phyloP scores from a whole-genome alignment of 2,329 filamentous ascomycete species.

The Lachnellula hyalina region DNA sequence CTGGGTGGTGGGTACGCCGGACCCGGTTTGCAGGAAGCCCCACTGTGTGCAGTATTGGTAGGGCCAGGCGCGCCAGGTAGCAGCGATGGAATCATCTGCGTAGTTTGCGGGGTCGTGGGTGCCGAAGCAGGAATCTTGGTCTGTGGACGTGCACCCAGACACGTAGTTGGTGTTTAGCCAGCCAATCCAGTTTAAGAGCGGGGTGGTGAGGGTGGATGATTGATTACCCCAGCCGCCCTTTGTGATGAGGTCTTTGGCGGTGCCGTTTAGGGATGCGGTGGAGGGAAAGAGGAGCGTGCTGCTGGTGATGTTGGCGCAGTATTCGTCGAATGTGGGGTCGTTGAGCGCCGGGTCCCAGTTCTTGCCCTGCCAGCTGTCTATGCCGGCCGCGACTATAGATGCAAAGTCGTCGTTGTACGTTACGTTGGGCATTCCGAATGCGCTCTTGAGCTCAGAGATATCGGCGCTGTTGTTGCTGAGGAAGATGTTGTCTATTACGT shows the following conservation, averaged over 20 bases:
- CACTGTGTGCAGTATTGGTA: slow-evolving; percentile 53
- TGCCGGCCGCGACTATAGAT: slow-evolving; percentile 37
- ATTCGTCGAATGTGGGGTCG: slow-evolving; percentile 43
- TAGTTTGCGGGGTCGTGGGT: slow-evolving; percentile 43
- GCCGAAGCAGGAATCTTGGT: slow-evolving; percentile 47
- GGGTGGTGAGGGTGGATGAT: slow-evolving; percentile 39
- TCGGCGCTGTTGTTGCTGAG: slow-evolving; percentile 41
- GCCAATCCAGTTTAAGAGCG: slow-evolving; percentile 52
- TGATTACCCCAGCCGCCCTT: slow-evolving; percentile 43
- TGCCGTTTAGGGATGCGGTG: slow-evolving; percentile 60
- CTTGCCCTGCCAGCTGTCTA: slow-evolving; percentile 47
- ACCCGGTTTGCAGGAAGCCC: slow-evolving; percentile 74
- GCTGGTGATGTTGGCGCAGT: slow-evolving; percentile 51
- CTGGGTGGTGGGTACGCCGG: slow-evolving; percentile 56
- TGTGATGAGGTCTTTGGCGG: slow-evolving; percentile 44
- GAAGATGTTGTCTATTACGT: slow-evolving; percentile 55
- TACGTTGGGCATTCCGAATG: slow-evolving; percentile 46
- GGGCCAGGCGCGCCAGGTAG: slow-evolving; percentile 47
- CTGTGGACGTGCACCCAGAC: slow-evolving; percentile 32
- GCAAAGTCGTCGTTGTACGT: slow-evolving; percentile 45
- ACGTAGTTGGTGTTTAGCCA: slow-evolving; percentile 44
- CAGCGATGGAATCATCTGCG: slow-evolving; percentile 37
- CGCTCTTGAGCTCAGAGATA: slow-evolving; percentile 42
- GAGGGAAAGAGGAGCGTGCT: slow-evolving; percentile 52
- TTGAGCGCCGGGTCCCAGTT: slow-evolving; percentile 56